Conservation (phyloP, 2,329 filamentous ascomycete genomes). For the Diplodia intermedia region DNA sequence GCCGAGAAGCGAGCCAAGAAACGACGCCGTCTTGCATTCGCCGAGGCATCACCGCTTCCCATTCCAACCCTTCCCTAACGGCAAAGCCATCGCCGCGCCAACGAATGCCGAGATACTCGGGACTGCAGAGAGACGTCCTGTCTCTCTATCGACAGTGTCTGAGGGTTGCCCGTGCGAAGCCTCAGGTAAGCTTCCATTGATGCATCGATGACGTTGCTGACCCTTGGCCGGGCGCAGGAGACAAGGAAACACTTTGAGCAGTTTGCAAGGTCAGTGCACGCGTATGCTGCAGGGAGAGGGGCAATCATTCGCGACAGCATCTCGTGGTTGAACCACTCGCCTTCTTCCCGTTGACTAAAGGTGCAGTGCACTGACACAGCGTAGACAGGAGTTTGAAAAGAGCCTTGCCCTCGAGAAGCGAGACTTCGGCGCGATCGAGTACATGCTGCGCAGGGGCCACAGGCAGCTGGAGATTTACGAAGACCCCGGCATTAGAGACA, state of each 20-base stretch:
- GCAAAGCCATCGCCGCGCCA: background rate
- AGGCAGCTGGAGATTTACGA: constrained; percentile 83
- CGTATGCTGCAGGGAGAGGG: background rate
- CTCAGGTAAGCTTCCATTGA: constrained; percentile 64
- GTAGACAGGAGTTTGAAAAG: constrained; percentile 77
- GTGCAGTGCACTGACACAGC: constrained; percentile 12
- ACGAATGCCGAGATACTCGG: constrained; percentile 68
- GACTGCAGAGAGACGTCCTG: constrained; percentile 88
- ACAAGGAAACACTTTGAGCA: constrained; percentile 67
- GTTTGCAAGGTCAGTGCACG: constrained; percentile 64
- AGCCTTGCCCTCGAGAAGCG: constrained; percentile 74
- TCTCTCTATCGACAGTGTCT: constrained; percentile 86
- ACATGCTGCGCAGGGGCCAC: constrained; percentile 79
- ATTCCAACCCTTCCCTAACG: background rate
- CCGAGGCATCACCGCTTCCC: background rate
- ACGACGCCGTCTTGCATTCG: constrained; percentile 3
- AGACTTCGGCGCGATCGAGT: constrained; percentile 86
- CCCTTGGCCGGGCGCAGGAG: constrained; percentile 50
- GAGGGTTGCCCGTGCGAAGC: constrained; percentile 81
- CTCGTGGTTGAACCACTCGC: too few relatives aligned
- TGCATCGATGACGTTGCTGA: constrained; percentile 35
- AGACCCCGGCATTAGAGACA: constrained; percentile 80
- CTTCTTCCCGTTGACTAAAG: too few relatives aligned
- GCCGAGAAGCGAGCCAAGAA: background rate
- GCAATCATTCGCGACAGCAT: too few relatives aligned